These are phyloP conservation scores for Clarireedia homoeocarpa DNA, from an alignment of 2,329 filamentous ascomycete genomes.

Conservation along the genomic window DNA sequence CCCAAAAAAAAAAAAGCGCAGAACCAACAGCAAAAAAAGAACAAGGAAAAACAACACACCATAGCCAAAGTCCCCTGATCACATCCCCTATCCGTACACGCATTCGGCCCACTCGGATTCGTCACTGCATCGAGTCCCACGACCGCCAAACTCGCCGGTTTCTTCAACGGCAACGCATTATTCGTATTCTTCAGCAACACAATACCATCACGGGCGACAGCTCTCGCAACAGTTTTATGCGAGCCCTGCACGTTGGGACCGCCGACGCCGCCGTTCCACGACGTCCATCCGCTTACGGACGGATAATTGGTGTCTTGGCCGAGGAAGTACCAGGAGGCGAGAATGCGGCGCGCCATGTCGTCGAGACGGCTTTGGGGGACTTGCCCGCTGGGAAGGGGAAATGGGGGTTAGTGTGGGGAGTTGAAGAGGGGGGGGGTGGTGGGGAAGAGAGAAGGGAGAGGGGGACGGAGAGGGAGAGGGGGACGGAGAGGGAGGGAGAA, in stretches of 20 bases:
- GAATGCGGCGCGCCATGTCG: conserved; percentile 58
- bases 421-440: conserved; percentile 10
- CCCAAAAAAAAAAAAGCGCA: too few species aligned
- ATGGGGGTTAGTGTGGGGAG: neutral
- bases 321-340: conserved; percentile 53
- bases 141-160: conserved; percentile 45
- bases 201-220: conserved; percentile 47
- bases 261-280: conserved; percentile 23
- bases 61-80: conserved; percentile 56
- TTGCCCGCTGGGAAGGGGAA: conserved; percentile 37
- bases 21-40: neutral
- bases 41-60: conserved; percentile 31
- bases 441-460: conserved; percentile 10
- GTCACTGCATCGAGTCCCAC: conserved; percentile 56
- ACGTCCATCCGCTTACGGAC: conserved; percentile 42
- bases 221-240: conserved; percentile 54
- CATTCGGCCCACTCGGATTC: conserved; percentile 55
- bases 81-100: conserved; percentile 54
- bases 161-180: conserved; percentile 47
- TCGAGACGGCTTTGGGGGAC: conserved; percentile 54
- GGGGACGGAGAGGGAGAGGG: neutral
- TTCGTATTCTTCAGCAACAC: conserved; percentile 61
- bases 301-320: conserved; percentile 43
- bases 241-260: conserved; percentile 44
- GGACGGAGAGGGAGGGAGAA: neutral